Evolutionary conservation across 1,139 yeast genomes (phyloP).

Genomic region (Sugiyamaella grinbergsii): DNA sequence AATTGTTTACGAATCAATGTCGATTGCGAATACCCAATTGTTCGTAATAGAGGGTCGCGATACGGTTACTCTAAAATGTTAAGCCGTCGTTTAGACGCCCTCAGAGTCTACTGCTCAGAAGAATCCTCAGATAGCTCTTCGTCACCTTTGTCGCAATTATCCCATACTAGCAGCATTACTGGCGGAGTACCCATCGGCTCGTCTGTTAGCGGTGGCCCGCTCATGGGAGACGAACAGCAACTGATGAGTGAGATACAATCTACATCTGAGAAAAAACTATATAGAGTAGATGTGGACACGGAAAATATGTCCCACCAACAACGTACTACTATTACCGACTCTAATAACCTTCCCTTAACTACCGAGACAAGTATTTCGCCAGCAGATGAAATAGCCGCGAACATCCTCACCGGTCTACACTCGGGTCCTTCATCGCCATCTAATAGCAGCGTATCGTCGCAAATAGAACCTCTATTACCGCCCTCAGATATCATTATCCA

Average conservation of each 20-base stretch:
- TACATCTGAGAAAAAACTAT: neutral
- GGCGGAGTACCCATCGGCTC: conserved; percentile 17
- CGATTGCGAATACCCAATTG: conserved; percentile 43
- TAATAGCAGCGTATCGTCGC: neutral
- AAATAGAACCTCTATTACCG: conserved; percentile 21
- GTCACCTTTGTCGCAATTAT: conserved; percentile 15
- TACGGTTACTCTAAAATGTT: conserved; percentile 44
- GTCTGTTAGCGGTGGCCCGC: neutral
- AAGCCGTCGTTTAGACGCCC: conserved; percentile 38
- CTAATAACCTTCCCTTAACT: neutral
- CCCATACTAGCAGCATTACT: conserved; percentile 10
- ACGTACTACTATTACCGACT: neutral
- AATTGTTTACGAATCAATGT: conserved; percentile 42
- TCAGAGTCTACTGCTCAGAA: conserved; percentile 33
- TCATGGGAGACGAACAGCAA: conserved; percentile 13
- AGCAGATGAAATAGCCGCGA: conserved; percentile 11
- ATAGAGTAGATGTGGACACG: neutral
- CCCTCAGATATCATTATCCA: conserved; percentile 34
- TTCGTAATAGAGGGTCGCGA: conserved; percentile 44
- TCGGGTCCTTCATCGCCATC: conserved; percentile 13
- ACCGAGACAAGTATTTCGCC: too few species aligned
- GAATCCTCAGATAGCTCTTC: conserved; percentile 10
- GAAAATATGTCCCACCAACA: neutral
- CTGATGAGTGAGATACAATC: conserved; percentile 10
- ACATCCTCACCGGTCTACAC: conserved; percentile 11